A percentile compares a stretch with the other conserved stretches of the same genome.
Conservation (phyloP, 2,329 filamentous ascomycete species). For the Cladophialophora immunda region DNA sequence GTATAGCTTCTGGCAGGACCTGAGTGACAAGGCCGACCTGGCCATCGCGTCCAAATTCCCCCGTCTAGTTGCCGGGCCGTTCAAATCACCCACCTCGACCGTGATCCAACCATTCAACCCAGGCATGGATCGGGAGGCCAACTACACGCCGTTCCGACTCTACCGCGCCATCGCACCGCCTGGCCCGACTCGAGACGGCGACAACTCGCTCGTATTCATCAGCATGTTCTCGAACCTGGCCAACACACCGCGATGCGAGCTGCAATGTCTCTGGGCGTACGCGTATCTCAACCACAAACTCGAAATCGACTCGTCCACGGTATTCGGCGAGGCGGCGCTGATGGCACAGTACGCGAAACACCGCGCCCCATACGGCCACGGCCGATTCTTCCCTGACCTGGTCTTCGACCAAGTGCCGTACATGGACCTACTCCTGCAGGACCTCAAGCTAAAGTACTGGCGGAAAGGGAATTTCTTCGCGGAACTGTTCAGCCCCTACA, state of each 20-base stretch:
- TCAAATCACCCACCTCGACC: conserved; percentile 47
- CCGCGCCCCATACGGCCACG: conserved; percentile 73
- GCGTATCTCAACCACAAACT: conserved; percentile 69
- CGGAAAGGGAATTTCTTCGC: conserved; percentile 47
- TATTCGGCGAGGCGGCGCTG: conserved; percentile 67
- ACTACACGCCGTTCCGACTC: conserved; percentile 52
- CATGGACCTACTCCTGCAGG: conserved; percentile 71
- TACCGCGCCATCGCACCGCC: conserved; percentile 57
- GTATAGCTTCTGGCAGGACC: conserved; percentile 42
- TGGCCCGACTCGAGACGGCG: conserved; percentile 46
- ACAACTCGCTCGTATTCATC: conserved; percentile 59
- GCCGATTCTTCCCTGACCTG: conserved; percentile 70
- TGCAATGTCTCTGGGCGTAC: conserved; percentile 68
- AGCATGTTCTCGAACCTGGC: conserved; percentile 58
- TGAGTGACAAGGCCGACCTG: conserved; percentile 56
- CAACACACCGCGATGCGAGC: conserved; percentile 48
- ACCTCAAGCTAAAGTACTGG: conserved; percentile 66
- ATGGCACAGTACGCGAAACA: conserved; percentile 74
- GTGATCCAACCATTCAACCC: conserved; percentile 29
- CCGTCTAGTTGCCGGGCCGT: conserved; percentile 50
- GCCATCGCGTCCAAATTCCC: conserved; percentile 53
- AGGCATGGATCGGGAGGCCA: conserved; percentile 26
- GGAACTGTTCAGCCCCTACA: conserved; percentile 51
- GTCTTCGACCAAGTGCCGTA: conserved; percentile 81
- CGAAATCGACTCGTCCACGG: conserved; percentile 41